Evolutionary conservation across 345 rosid genomes (phyloP).

Genomic region (Populus pruinosa): DNA sequence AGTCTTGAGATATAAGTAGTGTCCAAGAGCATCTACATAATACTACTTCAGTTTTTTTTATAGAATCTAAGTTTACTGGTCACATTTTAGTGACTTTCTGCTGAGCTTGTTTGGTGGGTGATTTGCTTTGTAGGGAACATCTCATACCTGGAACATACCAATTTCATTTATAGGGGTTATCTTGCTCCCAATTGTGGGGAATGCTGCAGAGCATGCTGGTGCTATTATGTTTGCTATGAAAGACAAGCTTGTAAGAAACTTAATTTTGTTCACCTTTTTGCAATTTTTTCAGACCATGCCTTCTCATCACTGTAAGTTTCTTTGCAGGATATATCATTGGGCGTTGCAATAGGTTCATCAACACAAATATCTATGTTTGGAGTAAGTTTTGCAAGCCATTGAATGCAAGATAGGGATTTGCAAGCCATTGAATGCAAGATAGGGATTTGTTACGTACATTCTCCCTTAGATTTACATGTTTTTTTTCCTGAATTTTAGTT

Average conservation of each 20-base stretch:
- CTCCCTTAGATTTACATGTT: neutral
- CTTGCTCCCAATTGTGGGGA: constrained; percentile 94
- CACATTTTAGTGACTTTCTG: neutral
- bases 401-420: neutral
- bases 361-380: constrained; percentile 96
- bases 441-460: neutral
- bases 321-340: constrained; percentile 81
- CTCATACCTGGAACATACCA: constrained; percentile 68
- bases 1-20: neutral
- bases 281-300: neutral
- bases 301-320: neutral
- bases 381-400: constrained; percentile 39
- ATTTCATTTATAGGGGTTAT: constrained; percentile 87
- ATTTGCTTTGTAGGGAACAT: constrained; percentile 63
- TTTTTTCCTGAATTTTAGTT: neutral
- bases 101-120: neutral
- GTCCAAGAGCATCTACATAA: neutral
- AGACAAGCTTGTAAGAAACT: constrained; percentile 74
- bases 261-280: neutral
- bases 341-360: constrained; percentile 98
- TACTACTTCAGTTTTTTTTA: neutral
- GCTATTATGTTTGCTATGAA: constrained; percentile 97
- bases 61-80: neutral
- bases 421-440: neutral
- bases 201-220: constrained; percentile 96